These are phyloP conservation scores for Heterobasidion annosum DNA, from an alignment of 1,284 basidiomycete species.

Conservation along the genomic window DNA sequence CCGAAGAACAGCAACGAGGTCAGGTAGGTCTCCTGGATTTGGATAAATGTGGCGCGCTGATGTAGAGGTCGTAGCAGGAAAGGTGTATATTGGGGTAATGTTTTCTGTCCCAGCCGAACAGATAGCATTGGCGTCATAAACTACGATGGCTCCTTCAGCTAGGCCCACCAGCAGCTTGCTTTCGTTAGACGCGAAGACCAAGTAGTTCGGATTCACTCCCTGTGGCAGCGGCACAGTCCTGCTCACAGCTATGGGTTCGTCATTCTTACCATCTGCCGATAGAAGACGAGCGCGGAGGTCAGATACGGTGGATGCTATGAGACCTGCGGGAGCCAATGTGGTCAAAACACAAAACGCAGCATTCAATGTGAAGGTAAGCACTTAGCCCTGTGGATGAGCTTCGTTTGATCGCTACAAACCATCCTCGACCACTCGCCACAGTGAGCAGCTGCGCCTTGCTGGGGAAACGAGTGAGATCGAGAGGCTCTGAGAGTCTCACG, in stretches of 20 bases:
- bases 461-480: conserved; percentile 32
- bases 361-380: conserved; percentile 18
- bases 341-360: too few species aligned
- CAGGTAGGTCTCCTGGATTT: conserved; percentile 56
- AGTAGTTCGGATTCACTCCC: conserved; percentile 34
- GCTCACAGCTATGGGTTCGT: conserved; percentile 35
- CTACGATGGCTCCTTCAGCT: conserved; percentile 44
- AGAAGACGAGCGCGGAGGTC: conserved; percentile 44
- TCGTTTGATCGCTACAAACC: conserved; percentile 50
- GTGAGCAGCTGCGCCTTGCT: conserved; percentile 39
- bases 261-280: conserved; percentile 23
- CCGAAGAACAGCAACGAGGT: conserved; percentile 52
- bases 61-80: conserved; percentile 31
- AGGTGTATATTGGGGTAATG: conserved; percentile 36
- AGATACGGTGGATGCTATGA: conserved; percentile 47
- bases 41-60: conserved; percentile 45
- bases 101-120: conserved; percentile 33
- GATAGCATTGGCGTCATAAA: conserved; percentile 46
- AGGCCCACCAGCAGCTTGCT: conserved; percentile 51
- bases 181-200: conserved; percentile 50
- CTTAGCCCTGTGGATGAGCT: conserved; percentile 25
- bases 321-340: conserved; percentile 24
- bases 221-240: conserved; percentile 32
- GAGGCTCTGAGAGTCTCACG: conserved; percentile 44
- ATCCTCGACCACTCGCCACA: conserved; percentile 47